Evolutionary conservation across 1,139 yeast genomes (phyloP), one percentile per base, ranked within the genome.

Genomic region (Eremothecium coryli): DNA sequence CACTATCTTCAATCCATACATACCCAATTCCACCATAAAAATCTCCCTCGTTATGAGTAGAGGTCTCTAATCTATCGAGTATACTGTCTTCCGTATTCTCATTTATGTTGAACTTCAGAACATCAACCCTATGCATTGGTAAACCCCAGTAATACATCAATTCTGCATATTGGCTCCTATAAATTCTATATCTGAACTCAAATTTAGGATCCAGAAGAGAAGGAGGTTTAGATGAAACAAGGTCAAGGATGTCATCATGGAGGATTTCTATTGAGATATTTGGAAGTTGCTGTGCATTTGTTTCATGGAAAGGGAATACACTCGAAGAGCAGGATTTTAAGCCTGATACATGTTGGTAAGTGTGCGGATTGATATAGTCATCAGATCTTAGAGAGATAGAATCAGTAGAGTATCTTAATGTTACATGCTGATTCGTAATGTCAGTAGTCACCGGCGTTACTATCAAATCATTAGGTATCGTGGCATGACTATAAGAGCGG

Each of bases 71-170:
- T 4, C 36, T 31, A 11, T 39, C 38, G 26, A 32, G 26, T 15
- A 38, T 35, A 21, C 26, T 43, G 12, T 32, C 23, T 9, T 61
- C 64, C 12, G 35, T 15, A 38, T 39, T 33, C 18, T 51, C 41
- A n/a, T 69, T 64, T 39, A 71, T 71, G 47, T 82, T 82, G 50
- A 80, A 78, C 56, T 86, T 86, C 38, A 85, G 58, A 5, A 88
- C 71, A 49, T 88, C 90, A 22, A 82, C 72, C 24, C 95, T 61
- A 45, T 78, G 74, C 13, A 82, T 69, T 0, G 86, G 84, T 18
- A 86, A 64, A 0, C 90, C 93, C 97, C 97, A 88, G 26, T 70
- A 59, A 48, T 72, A 84, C 16, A 88, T 62, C 55, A 86, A 68
- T n/a, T 79, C 73, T 0, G 96, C 90, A 55, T 88, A 88, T 41